A percentile compares a stretch with the other conserved stretches of the same genome.
Evolutionary conservation across 2,329 filamentous ascomycete species (phyloP).

Genomic region (Lomentospora prolificans): DNA sequence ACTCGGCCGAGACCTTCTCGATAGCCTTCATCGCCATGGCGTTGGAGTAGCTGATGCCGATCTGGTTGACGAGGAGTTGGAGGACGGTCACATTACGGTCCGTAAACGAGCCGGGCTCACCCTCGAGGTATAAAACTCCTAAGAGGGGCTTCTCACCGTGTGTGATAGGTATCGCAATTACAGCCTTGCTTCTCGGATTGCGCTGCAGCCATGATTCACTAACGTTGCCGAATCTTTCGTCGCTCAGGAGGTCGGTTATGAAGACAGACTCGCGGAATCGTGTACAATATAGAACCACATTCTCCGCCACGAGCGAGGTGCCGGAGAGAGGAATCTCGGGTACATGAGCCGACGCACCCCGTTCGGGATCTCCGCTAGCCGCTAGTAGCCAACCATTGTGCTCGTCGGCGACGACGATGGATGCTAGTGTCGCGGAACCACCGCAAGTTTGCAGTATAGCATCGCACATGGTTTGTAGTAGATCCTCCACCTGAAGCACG

Average conservation of each 20-base stretch:
- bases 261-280: conserved; percentile 69
- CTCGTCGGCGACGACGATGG: conserved; percentile 64
- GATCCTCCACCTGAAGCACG: conserved; percentile 62
- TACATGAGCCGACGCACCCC: conserved; percentile 55
- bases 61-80: conserved; percentile 68
- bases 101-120: conserved; percentile 65
- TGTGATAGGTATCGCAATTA: conserved; percentile 71
- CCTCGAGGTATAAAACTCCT: conserved; percentile 67
- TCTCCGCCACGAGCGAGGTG: conserved; percentile 62
- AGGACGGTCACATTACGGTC: conserved; percentile 60
- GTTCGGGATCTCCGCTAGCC: conserved; percentile 62
- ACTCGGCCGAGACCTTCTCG: conserved; percentile 69
- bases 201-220: conserved; percentile 56
- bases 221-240: conserved; percentile 71
- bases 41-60: conserved; percentile 62
- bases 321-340: conserved; percentile 54
- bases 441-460: conserved; percentile 72
- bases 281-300: conserved; percentile 67
- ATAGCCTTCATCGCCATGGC: conserved; percentile 59
- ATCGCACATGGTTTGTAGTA: conserved; percentile 72
- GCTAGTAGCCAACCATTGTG: conserved; percentile 61
- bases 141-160: conserved; percentile 62
- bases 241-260: conserved; percentile 60
- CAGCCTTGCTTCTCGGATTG: conserved; percentile 61
- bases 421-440: conserved; percentile 58